phyloP scores from a whole-genome alignment of 1,284 basidiomycete genomes.

The Dichomitus squalens region DNA sequence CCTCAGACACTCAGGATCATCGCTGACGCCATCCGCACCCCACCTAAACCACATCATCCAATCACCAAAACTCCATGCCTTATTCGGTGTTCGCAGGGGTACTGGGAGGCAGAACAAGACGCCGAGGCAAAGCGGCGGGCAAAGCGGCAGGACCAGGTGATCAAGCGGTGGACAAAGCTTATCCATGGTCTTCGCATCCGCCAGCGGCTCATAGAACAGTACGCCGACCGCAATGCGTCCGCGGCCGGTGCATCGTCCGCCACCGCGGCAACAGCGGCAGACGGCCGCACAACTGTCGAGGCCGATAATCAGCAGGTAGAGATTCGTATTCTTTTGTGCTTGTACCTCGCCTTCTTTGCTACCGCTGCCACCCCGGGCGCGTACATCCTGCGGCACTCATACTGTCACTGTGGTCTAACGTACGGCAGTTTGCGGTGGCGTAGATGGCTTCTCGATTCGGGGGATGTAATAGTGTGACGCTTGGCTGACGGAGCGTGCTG shows the following conservation, averaged over 20 bases:
- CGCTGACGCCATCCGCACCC: not conserved
- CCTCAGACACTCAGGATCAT: not conserved
- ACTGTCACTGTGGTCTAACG: not conserved
- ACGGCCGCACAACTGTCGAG: conserved; percentile 3
- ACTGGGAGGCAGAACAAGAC: conserved; percentile 78
- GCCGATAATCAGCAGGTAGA: conserved; percentile 3
- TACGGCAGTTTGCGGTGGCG: not conserved
- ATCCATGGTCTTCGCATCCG: conserved; percentile 89
- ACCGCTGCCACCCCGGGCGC: not conserved
- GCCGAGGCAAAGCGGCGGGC: conserved; percentile 77
- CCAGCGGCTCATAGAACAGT: conserved; percentile 81
- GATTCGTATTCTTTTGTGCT: conserved; percentile 9
- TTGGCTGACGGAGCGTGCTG: not conserved
- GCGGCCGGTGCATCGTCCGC: conserved; percentile 6
- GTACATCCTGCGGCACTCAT: not conserved
- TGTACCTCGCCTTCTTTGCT: not conserved
- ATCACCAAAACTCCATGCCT: not conserved
- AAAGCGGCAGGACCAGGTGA: conserved; percentile 79
- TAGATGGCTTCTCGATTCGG: not conserved
- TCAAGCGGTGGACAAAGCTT: conserved; percentile 90
- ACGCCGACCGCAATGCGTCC: conserved; percentile 47
- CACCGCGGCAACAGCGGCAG: not conserved
- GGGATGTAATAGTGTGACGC: not conserved
- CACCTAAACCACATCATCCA: not conserved
- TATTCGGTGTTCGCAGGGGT: conserved; percentile 57